Base-by-base conservation (phyloP, 768 basidiomycete genomes). In the Kwoniella europaea region DNA sequence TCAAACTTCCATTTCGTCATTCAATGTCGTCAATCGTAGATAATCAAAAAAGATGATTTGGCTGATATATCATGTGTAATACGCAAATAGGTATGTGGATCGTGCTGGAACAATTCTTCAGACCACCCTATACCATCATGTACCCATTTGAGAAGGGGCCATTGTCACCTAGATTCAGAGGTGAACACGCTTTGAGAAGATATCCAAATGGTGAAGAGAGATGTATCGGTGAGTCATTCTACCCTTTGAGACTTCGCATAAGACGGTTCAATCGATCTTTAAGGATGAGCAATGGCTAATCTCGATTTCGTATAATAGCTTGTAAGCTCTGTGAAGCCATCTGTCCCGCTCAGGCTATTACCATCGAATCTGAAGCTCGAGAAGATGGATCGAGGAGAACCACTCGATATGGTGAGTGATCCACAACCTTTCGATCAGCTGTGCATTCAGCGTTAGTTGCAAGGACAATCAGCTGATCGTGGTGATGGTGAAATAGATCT, bases 321-420 rank as follows among this genome's bases (percentile, higher is more conserved):
- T 99, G 97, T 86, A 98, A 98, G 85, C 89, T 99, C 22, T 99
- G 97, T 81, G 97, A 98, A 85, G 96, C 97, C 50, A 99, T 99
- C 79, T 99, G 97, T 83, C 97, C 97, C 43, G 97, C 97, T 29
- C 97, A 98, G 83, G 97, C 97, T 35, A 99, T 99, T 82, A 98
- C 97, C 27, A 99, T 99, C 76, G 97, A 99, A 86, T 96, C 94
- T 71, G 97, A 99, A 85, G 90, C 94, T 66, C 91, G 97, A 74
- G 86, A 90, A 84, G 97, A 99, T 82, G 97, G 97, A 55, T 95
- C 93, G 65, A 89, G 97, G 82, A 89, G 93, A 85, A 99, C 97
- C 68, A 98, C 97, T 41, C 92, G 93, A 90, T 99, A 98, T 79
- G 97, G 94, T 91, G 65, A 64, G 88, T 81, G 22, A 16, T 5